These are phyloP conservation scores for Boehmeria nivea DNA, from an alignment of 306 rosid genomes.

Conservation along the genomic window DNA sequence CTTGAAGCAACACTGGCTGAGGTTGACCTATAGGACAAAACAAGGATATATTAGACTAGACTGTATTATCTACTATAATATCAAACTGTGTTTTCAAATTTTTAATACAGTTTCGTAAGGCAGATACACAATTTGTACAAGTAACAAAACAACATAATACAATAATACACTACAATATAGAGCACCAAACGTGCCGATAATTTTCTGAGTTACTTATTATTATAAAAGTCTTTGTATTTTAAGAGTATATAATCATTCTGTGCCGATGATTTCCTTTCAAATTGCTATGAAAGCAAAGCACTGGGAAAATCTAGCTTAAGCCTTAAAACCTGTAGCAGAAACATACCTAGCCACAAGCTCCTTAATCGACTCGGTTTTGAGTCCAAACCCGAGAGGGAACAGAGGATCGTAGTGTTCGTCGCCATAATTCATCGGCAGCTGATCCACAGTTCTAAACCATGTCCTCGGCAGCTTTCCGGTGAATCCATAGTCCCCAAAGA, in stretches of 20 bases:
- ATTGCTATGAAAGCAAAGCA: too few species aligned
- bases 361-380: constrained; percentile 58
- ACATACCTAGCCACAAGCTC: constrained; percentile 59
- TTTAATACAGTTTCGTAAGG: too few species aligned
- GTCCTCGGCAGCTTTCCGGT: constrained; percentile 86
- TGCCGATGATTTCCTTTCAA: too few species aligned
- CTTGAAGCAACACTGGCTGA: constrained; percentile 42
- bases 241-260: too few species aligned
- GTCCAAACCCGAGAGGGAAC: constrained; percentile 76
- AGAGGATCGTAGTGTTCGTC: constrained; percentile 95
- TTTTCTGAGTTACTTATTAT: neutral
- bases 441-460: constrained; percentile 83
- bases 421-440: constrained; percentile 83
- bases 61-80: too few species aligned
- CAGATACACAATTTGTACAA: neutral
- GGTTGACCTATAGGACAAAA: constrained; percentile 55
- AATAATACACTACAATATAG: too few species aligned
- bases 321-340: neutral
- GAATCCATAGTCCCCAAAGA: constrained; percentile 80
- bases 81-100: too few species aligned
- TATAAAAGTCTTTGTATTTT: too few species aligned
- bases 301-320: constrained; percentile 2
- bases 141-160: too few species aligned
- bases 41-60: too few species aligned
- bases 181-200: too few species aligned